Evolutionary conservation across 495 filamentous ascomycete species (phyloP).

Genomic region (Penicillium alfredii): DNA sequence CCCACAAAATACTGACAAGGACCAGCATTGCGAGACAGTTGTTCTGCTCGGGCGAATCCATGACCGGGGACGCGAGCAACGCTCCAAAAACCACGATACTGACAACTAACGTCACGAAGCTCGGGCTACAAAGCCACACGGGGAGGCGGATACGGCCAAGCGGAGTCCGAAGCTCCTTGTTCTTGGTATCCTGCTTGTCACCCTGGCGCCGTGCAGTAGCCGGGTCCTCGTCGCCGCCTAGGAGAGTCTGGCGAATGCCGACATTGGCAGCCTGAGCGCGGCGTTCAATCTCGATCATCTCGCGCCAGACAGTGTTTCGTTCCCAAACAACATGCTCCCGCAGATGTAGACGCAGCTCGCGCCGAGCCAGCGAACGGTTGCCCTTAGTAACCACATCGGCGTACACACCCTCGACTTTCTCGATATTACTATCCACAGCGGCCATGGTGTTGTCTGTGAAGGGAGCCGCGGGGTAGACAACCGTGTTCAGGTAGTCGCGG

Average conservation of each 20-base stretch:
- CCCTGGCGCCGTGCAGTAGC: conserved; percentile 70
- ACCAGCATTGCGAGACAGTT: conserved; percentile 92
- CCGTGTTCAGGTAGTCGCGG: conserved; percentile 63
- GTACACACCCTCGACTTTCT: conserved; percentile 70
- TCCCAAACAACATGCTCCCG: conserved; percentile 99
- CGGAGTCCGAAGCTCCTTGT: conserved; percentile 72
- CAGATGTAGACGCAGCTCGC: conserved; percentile 84
- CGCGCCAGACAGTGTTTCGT: conserved; percentile 95
- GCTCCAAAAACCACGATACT: conserved; percentile 67
- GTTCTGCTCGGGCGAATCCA: conserved; percentile 82
- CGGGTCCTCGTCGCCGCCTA: conserved; percentile 69
- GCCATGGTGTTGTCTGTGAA: conserved; percentile 68
- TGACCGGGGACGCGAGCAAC: conserved; percentile 66
- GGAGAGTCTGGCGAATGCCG: conserved; percentile 68
- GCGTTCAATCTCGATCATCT: conserved; percentile 96
- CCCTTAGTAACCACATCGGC: conserved; percentile 74
- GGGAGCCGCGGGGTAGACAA: conserved; percentile 66
- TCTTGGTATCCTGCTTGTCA: conserved; percentile 60
- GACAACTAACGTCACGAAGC: conserved; percentile 68
- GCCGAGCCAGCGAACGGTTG: conserved; percentile 63
- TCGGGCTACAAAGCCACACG: conserved; percentile 73
- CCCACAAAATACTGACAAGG: conserved; percentile 92
- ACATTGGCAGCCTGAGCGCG: conserved; percentile 94
- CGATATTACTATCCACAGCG: conserved; percentile 62
- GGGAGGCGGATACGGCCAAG: conserved; percentile 71